These are phyloP conservation scores for Solanum pennellii DNA, from an alignment of 257 asterid species.

Conservation along the genomic window DNA sequence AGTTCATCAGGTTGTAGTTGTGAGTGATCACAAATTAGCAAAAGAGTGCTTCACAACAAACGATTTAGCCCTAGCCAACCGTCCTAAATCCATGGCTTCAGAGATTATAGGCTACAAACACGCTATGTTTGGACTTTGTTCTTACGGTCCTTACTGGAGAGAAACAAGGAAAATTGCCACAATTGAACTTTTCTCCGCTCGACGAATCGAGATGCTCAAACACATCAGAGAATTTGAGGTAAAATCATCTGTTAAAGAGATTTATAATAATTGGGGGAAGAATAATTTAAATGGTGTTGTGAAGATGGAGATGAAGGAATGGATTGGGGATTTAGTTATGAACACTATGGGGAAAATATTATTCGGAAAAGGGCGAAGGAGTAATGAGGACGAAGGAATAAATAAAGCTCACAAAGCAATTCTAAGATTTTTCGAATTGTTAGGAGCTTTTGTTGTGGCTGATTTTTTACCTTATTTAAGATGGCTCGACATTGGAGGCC, in stretches of 20 bases:
- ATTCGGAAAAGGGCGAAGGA: background rate
- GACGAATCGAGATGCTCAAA: conserved; percentile 7
- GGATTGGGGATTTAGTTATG: conserved; percentile 5
- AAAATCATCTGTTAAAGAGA: background rate
- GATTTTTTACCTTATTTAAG: conserved; percentile 17
- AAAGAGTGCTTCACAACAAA: conserved; percentile 13
- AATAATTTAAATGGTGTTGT: background rate
- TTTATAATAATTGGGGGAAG: background rate
- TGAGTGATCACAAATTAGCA: conserved; percentile 8
- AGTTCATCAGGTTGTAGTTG: background rate
- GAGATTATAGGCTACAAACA: conserved; percentile 1
- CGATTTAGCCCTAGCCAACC: background rate
- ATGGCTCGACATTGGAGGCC: conserved; percentile 20
- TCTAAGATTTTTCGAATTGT: conserved; percentile 1
- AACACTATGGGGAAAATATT: conserved; percentile 10
- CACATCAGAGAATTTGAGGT: conserved; percentile 4
- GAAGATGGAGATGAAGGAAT: conserved; percentile 11
- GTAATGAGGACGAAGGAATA: background rate
- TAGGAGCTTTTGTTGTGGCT: background rate
- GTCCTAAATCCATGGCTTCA: conserved; percentile 2
- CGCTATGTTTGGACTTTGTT: conserved; percentile 12
- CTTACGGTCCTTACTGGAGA: conserved; percentile 17
- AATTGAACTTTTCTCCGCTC: conserved; percentile 1
- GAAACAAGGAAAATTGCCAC: conserved; percentile 7
- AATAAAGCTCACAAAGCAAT: background rate